These are phyloP conservation scores for Heritiera fomes DNA, from an alignment of 345 rosid genomes.

Conservation along the genomic window DNA sequence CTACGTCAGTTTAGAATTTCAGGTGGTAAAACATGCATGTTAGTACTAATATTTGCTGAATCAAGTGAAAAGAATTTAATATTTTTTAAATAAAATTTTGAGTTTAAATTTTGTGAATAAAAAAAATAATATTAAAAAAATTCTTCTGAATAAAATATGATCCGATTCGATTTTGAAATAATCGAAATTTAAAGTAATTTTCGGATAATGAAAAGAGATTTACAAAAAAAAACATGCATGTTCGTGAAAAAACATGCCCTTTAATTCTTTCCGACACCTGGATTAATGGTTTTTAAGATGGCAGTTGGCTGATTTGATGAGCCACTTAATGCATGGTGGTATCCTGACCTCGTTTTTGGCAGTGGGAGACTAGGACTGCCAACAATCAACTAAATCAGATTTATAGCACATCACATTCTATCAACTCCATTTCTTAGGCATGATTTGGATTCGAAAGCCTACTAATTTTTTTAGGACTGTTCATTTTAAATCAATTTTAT, in stretches of 20 bases:
- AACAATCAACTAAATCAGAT: background rate
- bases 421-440: background rate
- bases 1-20: background rate
- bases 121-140: too few species aligned
- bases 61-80: too few species aligned
- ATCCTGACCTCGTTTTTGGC: background rate
- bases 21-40: background rate
- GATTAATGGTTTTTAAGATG: conserved; percentile 10
- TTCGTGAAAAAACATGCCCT: background rate
- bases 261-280: background rate
- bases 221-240: background rate
- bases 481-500: background rate
- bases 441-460: background rate
- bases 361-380: background rate
- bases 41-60: too few species aligned
- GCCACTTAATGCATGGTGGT: background rate
- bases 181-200: too few species aligned
- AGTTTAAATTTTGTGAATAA: too few species aligned
- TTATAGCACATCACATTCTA: background rate
- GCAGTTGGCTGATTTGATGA: conserved; percentile 16
- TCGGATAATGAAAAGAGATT: too few species aligned
- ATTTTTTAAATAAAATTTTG: too few species aligned
- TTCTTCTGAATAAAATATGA: too few species aligned
- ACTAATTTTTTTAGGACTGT: background rate
- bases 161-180: too few species aligned